Evolutionary conservation across 495 filamentous ascomycete genomes (phyloP).

Genomic region (Penicillium macrosclerotiorum): DNA sequence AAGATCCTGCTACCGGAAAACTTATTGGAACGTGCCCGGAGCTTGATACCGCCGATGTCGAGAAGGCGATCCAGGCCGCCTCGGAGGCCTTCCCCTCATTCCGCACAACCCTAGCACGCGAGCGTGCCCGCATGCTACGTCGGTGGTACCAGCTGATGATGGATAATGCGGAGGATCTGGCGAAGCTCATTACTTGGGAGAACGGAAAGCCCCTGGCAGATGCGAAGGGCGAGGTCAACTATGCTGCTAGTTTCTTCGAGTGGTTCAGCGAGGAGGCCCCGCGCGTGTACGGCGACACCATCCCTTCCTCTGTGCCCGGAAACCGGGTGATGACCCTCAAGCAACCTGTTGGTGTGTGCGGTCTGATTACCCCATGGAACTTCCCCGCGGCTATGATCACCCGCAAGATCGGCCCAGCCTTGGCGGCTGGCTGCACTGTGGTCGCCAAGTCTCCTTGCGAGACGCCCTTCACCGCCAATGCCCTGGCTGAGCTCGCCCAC

Average conservation of each 20-base stretch:
- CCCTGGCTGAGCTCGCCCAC: conserved; percentile 76
- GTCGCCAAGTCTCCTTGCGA: conserved; percentile 83
- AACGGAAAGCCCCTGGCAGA: conserved; percentile 74
- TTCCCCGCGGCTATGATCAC: conserved; percentile 94
- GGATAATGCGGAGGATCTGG: conserved; percentile 84
- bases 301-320: conserved; percentile 63
- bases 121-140: conserved; percentile 77
- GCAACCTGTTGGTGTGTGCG: conserved; percentile 91
- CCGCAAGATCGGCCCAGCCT: conserved; percentile 79
- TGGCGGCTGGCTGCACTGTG: conserved; percentile 81
- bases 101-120: conserved; percentile 70
- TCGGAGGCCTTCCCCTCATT: conserved; percentile 73
- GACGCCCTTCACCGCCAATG: conserved; percentile 81
- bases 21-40: conserved; percentile 83
- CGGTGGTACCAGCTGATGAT: conserved; percentile 90
- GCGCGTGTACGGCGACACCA: conserved; percentile 68
- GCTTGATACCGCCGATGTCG: conserved; percentile 69
- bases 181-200: conserved; percentile 83
- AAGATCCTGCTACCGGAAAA: conserved; percentile 78
- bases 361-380: conserved; percentile 96
- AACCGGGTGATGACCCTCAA: conserved; percentile 78
- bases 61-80: conserved; percentile 75
- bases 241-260: conserved; percentile 72
- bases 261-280: conserved; percentile 80
- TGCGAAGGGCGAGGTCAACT: conserved; percentile 68